Percentiles rank a stretch among this genome's conserved stretches.
Conservation (phyloP, 2,329 filamentous ascomycete genomes). For the Botrytis byssoidea region DNA sequence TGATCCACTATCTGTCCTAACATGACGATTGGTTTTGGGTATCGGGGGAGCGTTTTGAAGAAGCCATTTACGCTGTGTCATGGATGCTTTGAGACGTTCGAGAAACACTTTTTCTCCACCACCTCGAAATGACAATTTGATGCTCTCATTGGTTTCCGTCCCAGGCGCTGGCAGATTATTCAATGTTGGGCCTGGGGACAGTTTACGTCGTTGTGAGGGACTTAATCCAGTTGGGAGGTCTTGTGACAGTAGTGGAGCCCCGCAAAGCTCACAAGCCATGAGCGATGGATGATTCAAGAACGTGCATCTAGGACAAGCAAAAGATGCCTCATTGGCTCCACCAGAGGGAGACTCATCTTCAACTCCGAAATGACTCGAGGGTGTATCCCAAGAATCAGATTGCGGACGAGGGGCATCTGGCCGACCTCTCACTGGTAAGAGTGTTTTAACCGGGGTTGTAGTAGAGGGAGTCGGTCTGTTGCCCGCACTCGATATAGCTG, state of each 20-base stretch:
- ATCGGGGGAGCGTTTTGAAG: conserved; percentile 85
- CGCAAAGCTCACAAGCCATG: conserved; percentile 85
- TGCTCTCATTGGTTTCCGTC: conserved; percentile 64
- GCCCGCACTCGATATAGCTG: conserved; percentile 73
- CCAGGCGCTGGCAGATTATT: conserved; percentile 38
- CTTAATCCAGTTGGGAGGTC: conserved; percentile 45
- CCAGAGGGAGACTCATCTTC: conserved; percentile 3
- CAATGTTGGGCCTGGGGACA: conserved; percentile 76
- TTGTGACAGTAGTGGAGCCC: conserved; percentile 66
- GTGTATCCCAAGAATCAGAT: conserved; percentile 29
- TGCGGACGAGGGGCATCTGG: conserved; percentile 29
- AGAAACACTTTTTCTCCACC: conserved; percentile 89
- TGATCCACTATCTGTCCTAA: conserved; percentile 42
- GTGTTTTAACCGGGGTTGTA: conserved; percentile 32
- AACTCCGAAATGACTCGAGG: conserved; percentile 10
- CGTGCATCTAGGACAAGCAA: conserved; percentile 82
- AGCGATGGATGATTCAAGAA: conserved; percentile 91
- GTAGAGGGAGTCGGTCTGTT: conserved; percentile 46
- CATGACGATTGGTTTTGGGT: conserved; percentile 55
- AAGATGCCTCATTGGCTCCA: conserved; percentile 43
- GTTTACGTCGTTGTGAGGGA: conserved; percentile 52
- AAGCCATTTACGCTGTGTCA: conserved; percentile 95
- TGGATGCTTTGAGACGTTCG: conserved; percentile 80
- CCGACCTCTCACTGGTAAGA: conserved; percentile 36
- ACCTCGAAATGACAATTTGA: conserved; percentile 88